Conservation (phyloP, 441 rosid genomes). For the Omphalea diandra region DNA sequence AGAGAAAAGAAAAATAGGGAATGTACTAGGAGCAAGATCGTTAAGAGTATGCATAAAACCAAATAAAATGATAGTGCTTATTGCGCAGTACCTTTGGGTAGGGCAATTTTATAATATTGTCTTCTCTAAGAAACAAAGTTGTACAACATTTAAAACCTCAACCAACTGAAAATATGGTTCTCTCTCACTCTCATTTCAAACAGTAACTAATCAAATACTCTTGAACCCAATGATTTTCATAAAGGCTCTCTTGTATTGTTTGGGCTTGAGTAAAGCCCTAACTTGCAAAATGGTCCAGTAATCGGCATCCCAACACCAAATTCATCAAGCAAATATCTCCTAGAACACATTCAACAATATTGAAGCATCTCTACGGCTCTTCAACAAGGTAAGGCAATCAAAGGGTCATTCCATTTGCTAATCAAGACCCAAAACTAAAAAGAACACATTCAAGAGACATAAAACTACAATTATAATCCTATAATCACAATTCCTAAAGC, state of each 20-base stretch:
- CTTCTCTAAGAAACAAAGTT: too few relatives aligned
- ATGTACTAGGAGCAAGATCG: too few relatives aligned
- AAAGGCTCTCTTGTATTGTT: not conserved
- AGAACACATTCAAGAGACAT: too few relatives aligned
- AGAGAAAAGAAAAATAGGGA: not conserved
- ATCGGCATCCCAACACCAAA: slow-evolving; percentile 4
- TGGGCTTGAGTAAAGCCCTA: not conserved
- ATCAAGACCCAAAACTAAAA: slow-evolving; percentile 1
- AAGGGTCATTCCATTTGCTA: not conserved
- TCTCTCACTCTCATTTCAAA: not conserved
- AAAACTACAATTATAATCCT: too few relatives aligned
- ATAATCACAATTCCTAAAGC: too few relatives aligned
- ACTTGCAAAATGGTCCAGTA: too few relatives aligned
- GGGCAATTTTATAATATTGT: not conserved
- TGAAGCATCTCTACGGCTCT: not conserved
- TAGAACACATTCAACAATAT: slow-evolving; percentile 1
- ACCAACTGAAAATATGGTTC: not conserved
- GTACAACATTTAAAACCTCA: not conserved
- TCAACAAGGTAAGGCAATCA: not conserved
- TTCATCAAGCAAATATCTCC: not conserved
- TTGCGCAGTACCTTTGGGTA: not conserved
- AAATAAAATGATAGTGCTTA: not conserved
- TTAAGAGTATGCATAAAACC: too few relatives aligned
- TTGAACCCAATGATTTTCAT: not conserved
- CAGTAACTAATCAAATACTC: not conserved